A percentile compares a stretch with the other conserved stretches of the same genome.
Conservation (phyloP, 192 early-diverging fungal species). For the Jimgerdemannia flammicorona region DNA sequence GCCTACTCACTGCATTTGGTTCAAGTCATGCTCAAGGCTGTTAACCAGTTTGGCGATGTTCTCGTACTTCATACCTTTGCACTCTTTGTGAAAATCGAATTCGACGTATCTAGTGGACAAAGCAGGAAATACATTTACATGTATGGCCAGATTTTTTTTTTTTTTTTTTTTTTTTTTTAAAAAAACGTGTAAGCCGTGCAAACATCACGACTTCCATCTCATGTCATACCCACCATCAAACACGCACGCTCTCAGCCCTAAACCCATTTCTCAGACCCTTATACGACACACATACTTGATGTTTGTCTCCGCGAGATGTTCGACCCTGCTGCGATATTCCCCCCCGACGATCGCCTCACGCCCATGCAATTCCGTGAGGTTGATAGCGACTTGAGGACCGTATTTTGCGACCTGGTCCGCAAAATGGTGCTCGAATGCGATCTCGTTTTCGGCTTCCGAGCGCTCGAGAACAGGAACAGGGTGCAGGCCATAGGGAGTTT, state of each 20-base stretch:
- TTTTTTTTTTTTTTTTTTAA: too few species aligned
- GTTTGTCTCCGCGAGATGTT: conserved; percentile 37
- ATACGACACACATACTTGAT: conserved; percentile 31
- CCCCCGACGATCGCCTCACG: conserved; percentile 62
- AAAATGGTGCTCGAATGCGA: conserved; percentile 54
- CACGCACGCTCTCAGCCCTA: too few species aligned
- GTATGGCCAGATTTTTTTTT: too few species aligned
- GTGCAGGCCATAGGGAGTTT: conserved; percentile 65
- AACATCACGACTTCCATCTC: neutral
- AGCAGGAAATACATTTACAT: neutral
- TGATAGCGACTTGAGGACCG: conserved; percentile 59
- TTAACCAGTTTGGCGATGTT: conserved; percentile 76
- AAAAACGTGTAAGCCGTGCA: neutral
- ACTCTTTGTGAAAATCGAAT: conserved; percentile 95
- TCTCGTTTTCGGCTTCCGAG: conserved; percentile 44
- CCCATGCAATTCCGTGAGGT: conserved; percentile 62
- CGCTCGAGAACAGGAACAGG: conserved; percentile 59
- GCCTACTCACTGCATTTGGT: conserved; percentile 55
- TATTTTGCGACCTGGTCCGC: conserved; percentile 41
- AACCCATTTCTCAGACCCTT: too few species aligned
- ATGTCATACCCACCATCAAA: too few species aligned
- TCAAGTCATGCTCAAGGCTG: conserved; percentile 64
- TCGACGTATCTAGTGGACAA: conserved; percentile 62
- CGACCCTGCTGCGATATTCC: conserved; percentile 55
- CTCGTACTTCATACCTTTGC: conserved; percentile 88